Evolutionary conservation across 2,329 filamentous ascomycete species (phyloP), one percentile per base, ranked within the genome.

Genomic region (Rhynchosporium agropyri): DNA sequence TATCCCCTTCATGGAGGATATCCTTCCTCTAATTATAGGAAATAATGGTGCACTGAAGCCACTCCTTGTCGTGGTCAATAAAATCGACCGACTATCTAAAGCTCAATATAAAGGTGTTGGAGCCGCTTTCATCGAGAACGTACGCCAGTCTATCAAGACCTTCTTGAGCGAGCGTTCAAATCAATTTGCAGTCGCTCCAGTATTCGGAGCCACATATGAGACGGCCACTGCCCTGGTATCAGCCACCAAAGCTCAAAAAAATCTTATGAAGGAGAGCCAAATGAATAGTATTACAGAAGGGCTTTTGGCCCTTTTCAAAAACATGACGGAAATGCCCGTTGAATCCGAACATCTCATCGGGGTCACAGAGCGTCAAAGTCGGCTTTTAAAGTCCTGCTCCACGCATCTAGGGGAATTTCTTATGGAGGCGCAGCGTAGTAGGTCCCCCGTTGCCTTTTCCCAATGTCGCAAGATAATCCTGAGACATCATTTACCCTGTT

Each of bases 281-380:
- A 84, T 97, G 60, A 85, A 91, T 64, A 69, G 73, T 3, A 86
- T 98, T 62, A 86, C 58, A 76, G 83, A 63, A 4, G 81, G 80
- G 28, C 81, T 99, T 26, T 84, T 87, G n/a, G 70, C 76, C 38
- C 83, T 84, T 2, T 97, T 98, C 74, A 78, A 79, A 54, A 74
- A 77, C 57, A 88, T 96, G 82, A 96, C 92, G 1, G 78, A 81
- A 40, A 81, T 94, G 72, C 84, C 87, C 10, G 83, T 83, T 3
- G 85, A 91, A 66, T 87, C 91, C 80, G 85, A 92, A 77, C 91
- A 96, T 71, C 89, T 95, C 4, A 83, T 97, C 3, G 93, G 93
- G 61, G 93, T 97, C 43, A 97, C 91, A 20, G 91, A 94, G 76
- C 88, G 95, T 63, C 95, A 99, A 79, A 85, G 90, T 58, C 84